Evolutionary conservation across 2,329 filamentous ascomycete genomes (phyloP).

Genomic region (Paecilomyces dactylethromorphus): DNA sequence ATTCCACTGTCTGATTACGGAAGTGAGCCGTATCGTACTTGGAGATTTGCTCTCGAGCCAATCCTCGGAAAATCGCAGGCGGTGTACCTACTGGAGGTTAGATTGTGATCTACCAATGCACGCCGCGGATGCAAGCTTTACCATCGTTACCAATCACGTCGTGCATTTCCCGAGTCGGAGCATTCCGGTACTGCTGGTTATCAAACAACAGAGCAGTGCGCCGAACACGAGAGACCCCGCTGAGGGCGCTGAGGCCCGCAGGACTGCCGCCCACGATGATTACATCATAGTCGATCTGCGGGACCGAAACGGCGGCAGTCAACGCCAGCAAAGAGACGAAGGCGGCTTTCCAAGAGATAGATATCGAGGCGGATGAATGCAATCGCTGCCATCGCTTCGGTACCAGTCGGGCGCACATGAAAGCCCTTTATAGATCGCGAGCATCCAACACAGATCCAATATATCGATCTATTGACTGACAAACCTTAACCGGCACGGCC

Average conservation of each 20-base stretch:
- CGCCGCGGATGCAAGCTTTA: slow-evolving; percentile 18
- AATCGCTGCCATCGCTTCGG: too few relatives aligned
- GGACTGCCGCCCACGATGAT: slow-evolving; percentile 55
- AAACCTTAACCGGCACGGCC: too few relatives aligned
- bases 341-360: too few relatives aligned
- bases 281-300: slow-evolving; percentile 43
- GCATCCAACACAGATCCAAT: too few relatives aligned
- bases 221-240: slow-evolving; percentile 53
- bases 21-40: slow-evolving; percentile 44
- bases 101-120: slow-evolving; percentile 2
- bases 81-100: slow-evolving; percentile 40
- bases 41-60: slow-evolving; percentile 48
- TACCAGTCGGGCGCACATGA: too few relatives aligned
- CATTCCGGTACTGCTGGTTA: slow-evolving; percentile 54
- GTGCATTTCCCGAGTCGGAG: slow-evolving; percentile 52
- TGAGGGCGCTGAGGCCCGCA: slow-evolving; percentile 48
- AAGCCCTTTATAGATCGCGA: too few relatives aligned
- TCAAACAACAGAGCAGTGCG: slow-evolving; percentile 52
- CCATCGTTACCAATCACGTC: slow-evolving; percentile 57
- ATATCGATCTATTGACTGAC: too few relatives aligned
- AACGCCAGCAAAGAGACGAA: too few relatives aligned
- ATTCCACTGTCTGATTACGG: slow-evolving; percentile 47
- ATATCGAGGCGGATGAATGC: too few relatives aligned
- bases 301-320: not conserved
- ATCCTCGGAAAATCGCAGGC: slow-evolving; percentile 49